Percentiles rank a stretch among this genome's conserved stretches.
phyloP scores from a whole-genome alignment of 495 filamentous ascomycete species.

The Lasiosphaeria hispida region DNA sequence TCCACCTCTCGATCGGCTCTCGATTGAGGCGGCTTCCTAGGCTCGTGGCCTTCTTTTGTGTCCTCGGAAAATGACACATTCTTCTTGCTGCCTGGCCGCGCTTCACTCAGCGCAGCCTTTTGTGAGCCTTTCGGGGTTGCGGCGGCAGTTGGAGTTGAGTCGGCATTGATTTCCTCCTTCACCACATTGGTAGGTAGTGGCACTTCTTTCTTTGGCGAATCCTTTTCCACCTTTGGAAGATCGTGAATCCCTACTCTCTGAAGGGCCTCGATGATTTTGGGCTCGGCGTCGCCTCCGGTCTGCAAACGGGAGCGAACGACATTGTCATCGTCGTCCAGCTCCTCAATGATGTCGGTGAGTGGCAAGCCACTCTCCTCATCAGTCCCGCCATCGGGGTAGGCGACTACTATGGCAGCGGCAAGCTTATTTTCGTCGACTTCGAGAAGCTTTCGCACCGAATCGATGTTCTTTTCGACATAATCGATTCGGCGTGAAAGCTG shows the following conservation, averaged over 20 bases:
- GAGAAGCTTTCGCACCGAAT: conserved; percentile 65
- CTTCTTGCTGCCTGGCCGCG: not conserved
- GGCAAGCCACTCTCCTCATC: conserved; percentile 63
- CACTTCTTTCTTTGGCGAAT: not conserved
- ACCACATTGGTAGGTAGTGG: not conserved
- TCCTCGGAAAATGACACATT: conserved; percentile 40
- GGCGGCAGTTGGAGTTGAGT: too few species aligned
- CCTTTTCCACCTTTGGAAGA: conserved; percentile 17
- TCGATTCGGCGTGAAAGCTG: conserved; percentile 76
- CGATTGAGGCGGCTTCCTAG: conserved; percentile 30
- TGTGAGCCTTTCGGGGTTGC: too few species aligned
- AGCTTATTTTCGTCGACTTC: conserved; percentile 66
- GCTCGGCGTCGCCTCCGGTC: conserved; percentile 57
- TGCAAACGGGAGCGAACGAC: conserved; percentile 64
- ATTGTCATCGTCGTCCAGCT: conserved; percentile 89
- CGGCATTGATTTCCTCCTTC: too few species aligned
- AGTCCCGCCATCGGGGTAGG: conserved; percentile 47
- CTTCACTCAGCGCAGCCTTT: too few species aligned
- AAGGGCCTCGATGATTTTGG: conserved; percentile 63
- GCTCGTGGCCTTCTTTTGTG: conserved; percentile 47
- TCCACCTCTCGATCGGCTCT: conserved; percentile 42
- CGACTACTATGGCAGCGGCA: conserved; percentile 46
- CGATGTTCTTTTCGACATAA: conserved; percentile 81
- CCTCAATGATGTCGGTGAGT: conserved; percentile 83
- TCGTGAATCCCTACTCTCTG: conserved; percentile 59